phyloP scores from a whole-genome alignment of 2,329 filamentous ascomycete species.

The Exserohilum turcica region DNA sequence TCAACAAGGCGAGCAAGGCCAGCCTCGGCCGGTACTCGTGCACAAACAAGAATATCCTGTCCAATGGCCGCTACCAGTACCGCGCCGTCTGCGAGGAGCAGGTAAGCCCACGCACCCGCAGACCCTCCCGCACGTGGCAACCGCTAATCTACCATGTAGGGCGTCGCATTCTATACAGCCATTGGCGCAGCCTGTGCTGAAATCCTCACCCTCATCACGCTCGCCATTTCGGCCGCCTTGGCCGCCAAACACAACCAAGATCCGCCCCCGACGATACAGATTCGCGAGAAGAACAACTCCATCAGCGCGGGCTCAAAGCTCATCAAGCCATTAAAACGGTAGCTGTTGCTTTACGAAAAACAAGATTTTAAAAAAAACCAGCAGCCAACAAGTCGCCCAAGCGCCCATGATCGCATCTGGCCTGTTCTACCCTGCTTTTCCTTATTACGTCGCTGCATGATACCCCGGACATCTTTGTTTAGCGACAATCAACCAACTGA shows the following conservation, averaged over 20 bases:
- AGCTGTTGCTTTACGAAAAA: background rate
- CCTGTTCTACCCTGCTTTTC: constrained; percentile 1
- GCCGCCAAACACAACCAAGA: constrained; percentile 33
- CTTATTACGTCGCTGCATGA: constrained; percentile 31
- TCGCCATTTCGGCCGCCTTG: constrained; percentile 37
- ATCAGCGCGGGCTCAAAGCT: constrained; percentile 27
- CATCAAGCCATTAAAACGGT: constrained; percentile 24
- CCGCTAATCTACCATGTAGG: constrained; percentile 31
- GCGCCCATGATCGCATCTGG: background rate
- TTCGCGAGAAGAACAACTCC: constrained; percentile 36
- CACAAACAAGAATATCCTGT: constrained; percentile 40
- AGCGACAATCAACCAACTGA: constrained; percentile 16
- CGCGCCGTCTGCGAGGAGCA: constrained; percentile 47
- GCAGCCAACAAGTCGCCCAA: background rate
- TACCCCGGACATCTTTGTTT: constrained; percentile 30
- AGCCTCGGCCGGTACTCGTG: constrained; percentile 46
- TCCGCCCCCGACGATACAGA: constrained; percentile 28
- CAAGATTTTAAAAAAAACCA: constrained; percentile 2
- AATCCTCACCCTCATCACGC: constrained; percentile 39
- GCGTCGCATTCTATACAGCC: constrained; percentile 45
- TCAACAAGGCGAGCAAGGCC: constrained; percentile 45
- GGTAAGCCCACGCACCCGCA: constrained; percentile 22
- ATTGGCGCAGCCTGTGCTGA: constrained; percentile 42
- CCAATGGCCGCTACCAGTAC: constrained; percentile 46
- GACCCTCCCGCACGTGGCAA: background rate